Evolutionary conservation across 2,329 filamentous ascomycete species (phyloP).

Genomic region (Alternaria postmessia): DNA sequence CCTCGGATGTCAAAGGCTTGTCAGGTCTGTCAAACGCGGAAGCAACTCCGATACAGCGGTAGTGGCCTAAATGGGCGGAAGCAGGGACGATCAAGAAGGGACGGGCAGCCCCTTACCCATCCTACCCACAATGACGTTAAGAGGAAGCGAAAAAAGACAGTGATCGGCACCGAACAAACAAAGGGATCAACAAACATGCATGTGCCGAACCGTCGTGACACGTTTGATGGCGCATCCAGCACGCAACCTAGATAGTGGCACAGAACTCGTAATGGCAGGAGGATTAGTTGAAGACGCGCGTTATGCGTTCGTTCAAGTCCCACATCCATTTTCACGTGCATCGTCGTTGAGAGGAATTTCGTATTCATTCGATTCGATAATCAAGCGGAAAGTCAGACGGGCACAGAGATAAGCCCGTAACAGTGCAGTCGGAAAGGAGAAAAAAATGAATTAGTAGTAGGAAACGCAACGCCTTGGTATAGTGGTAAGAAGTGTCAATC

Average conservation of each 20-base stretch:
- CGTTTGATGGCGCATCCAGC: background rate
- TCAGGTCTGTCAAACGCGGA: background rate
- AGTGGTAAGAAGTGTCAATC: background rate
- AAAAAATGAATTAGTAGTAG: slow-evolving; percentile 2
- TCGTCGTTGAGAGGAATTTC: background rate
- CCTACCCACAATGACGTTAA: background rate
- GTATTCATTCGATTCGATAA: background rate
- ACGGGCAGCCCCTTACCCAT: background rate
- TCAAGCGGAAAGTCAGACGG: background rate
- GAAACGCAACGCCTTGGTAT: slow-evolving; percentile 8
- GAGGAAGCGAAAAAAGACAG: background rate
- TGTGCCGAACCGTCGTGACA: background rate
- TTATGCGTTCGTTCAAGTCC: background rate
- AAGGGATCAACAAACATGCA: background rate
- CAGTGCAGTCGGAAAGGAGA: background rate
- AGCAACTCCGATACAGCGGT: background rate
- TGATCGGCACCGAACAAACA: background rate
- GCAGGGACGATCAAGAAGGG: background rate
- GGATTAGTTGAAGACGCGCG: background rate
- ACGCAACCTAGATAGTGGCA: background rate
- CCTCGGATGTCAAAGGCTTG: background rate
- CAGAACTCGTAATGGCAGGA: background rate
- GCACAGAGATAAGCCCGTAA: background rate
- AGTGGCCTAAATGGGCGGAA: background rate
- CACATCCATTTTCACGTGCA: background rate